Evolutionary conservation across 1,139 yeast species (phyloP), one percentile per base, ranked within the genome.

Genomic region (Zhuliangozyma parablackwelliae): DNA sequence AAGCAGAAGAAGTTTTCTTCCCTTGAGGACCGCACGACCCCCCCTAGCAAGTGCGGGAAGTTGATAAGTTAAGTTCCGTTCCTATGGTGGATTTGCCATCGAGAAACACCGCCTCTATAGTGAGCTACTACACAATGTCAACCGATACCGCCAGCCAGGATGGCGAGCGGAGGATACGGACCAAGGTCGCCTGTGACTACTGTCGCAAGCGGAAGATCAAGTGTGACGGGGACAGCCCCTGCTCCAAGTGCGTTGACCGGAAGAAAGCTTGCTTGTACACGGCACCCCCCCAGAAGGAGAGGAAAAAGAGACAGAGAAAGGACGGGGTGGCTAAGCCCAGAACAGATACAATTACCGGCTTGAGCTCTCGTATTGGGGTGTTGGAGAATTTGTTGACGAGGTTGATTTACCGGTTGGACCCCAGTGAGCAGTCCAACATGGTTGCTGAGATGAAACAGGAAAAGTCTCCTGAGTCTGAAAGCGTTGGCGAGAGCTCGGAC

Each of bases 151-250:
- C 4, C 4, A 4, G 16, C 16, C 24, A 36, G 16, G 36, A 34
- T 21, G 44, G 45, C n/a, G 44, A 43, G 21, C 35, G 34, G 27
- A 28, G 47, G 28, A 34, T 40, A 35, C 50, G 74, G 6, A 63
- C 66, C 29, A 56, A 78, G 35, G 72, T 70, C 1, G 82, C 82
- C 3, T 78, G 82, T 48, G 80, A 75, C 41, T 61, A 63, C 10
- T 76, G 80, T 47, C 59, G 80, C 5, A 44, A 56, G 26, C 69
- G 72, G 47, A 75, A 75, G 48, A 63, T 74, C 37, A 74, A 72
- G 45, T 75, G 81, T 50, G 63, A 71, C 48, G 80, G 80, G 1
- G 57, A 55, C 6, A 46, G 44, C 7, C 75, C 76, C 3, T 73
- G 81, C 46, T 41, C 50, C 6, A 69, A 69, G 38, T 75, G 81